Evolutionary conservation across 78 protist genomes (phyloP), one percentile per base, ranked within the genome.

Genomic region (Dictyostelium brefeldianum): DNA sequence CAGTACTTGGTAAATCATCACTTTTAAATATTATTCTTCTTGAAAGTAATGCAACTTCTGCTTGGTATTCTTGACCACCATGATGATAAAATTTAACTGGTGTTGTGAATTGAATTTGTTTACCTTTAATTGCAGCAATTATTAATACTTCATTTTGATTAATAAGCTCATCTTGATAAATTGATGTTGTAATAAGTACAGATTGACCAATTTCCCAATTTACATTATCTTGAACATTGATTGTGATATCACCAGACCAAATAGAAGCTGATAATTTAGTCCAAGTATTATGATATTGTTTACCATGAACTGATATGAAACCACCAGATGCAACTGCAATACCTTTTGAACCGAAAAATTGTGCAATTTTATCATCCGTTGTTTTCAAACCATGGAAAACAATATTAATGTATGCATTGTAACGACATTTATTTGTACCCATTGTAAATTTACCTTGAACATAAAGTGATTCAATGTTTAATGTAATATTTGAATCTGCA

Each of bases 191-290:
- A 25, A 96, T 50, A 43, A 96, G 18, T 25, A 96, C 80, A 46
- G 73, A 12, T 31, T 87, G 95, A 7, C 97, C 98, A 10, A 65
- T 70, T 50, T 89, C 81, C 98, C 97, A 96, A 59, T 95, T 90
- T 15, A 94, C 83, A 15, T 48, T 31, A 14, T 94, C 91, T 80
- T 83, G 95, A 29, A 96, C 74, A 59, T 59, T 78, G 46, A 91
- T 79, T 29, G 54, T 5, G 12, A 25, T 64, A 5, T 94, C 96
- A 5, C 85, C 91, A 6, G 84, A 75, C 5, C 43, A 53, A 20
- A 91, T 95, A 14, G 94, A 81, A 9, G 81, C 92, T 3, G 96
- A 56, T 51, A 96, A 41, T 82, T 71, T 80, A 29, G 91, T 80
- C 97, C 97, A 96, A 36, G 97, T 89, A 27, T 62, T 41, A 53